Evolutionary conservation across 495 filamentous ascomycete species (phyloP), one percentile per base, ranked within the genome.

Genomic region (Xylaria grammica): DNA sequence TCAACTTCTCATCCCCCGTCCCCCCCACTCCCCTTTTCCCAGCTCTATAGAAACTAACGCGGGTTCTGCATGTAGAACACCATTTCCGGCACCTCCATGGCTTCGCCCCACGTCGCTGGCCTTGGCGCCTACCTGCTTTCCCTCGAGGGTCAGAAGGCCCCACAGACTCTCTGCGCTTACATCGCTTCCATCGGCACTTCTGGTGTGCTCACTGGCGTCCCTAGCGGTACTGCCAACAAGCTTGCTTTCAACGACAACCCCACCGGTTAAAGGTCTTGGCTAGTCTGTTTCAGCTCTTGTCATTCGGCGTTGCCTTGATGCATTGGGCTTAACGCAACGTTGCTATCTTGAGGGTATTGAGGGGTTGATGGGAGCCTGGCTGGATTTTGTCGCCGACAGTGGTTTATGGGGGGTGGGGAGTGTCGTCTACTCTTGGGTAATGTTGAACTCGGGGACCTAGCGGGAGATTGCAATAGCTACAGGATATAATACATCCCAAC

Each of bases 21-120:
- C 55, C 3, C 36, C 19, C 17, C 24, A 13, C 26, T 22, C 32
- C 38, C 20, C 38, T 30, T 24, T 50, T 27, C 17, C 27, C 38
- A 10, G 0, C 30, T 50, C 13, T 11, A 20, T 42, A 32, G 42
- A 34, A 8, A 32, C 27, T 70, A 53, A 30, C 32, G 0, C 27
- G 4, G 24, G n/a, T 27, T 20, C 7, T 22, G 20, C 32, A 50
- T 36, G 9, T 76, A 82, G 72, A 87, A 88, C 81, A 85, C 84
- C 72, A 89, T 91, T 76, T 89, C 85, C 7, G 89, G 89, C 36
- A 92, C 89, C 17, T 84, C 80, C 24, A 88, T 87, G 84, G 85
- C 88, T 45, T 81, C 83, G 19, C 89, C 88, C 32, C 89, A 91
- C 66, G 79, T 90, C 67, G 75, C 81, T 19, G 89, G 89, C 52